A percentile compares a stretch with the other conserved stretches of the same genome.
Evolutionary conservation across 495 filamentous ascomycete genomes (phyloP).

Genomic region (Neurospora hispaniola): DNA sequence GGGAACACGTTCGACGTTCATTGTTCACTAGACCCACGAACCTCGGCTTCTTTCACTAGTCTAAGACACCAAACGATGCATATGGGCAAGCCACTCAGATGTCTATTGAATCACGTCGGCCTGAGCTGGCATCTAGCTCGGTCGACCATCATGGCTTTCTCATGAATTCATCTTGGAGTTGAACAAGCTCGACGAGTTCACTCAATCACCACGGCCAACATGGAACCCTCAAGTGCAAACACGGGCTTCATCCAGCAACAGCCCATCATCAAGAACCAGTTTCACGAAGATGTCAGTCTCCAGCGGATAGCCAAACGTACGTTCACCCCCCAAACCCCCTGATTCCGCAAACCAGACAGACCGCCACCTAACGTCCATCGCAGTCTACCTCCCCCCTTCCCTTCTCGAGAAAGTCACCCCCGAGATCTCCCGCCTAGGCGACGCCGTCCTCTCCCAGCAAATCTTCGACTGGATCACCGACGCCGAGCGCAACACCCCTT

Average conservation of each 20-base stretch:
- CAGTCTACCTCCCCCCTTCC: conserved; percentile 37
- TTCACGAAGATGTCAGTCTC: conserved; percentile 34
- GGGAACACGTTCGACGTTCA: neutral
- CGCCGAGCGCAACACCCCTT: conserved; percentile 49
- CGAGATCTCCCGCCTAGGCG: conserved; percentile 31
- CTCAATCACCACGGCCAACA: neutral
- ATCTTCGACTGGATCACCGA: conserved; percentile 44
- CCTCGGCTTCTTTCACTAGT: neutral
- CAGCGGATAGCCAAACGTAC: conserved; percentile 32
- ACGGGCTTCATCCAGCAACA: conserved; percentile 39
- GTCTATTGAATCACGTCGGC: neutral
- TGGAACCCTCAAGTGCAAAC: conserved; percentile 36
- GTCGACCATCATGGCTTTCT: neutral
- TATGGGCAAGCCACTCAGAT: neutral
- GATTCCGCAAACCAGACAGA: neutral
- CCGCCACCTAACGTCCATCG: neutral
- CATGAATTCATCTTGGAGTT: neutral
- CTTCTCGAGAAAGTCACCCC: conserved; percentile 24
- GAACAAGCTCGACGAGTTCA: neutral
- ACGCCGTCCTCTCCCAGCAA: conserved; percentile 34
- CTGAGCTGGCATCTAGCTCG: neutral
- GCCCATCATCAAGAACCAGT: conserved; percentile 38
- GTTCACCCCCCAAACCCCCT: neutral
- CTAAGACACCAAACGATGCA: neutral
- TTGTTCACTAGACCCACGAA: neutral